Base-by-base conservation (phyloP, 1,284 basidiomycete genomes). In the Microbotryum saponariae region DNA sequence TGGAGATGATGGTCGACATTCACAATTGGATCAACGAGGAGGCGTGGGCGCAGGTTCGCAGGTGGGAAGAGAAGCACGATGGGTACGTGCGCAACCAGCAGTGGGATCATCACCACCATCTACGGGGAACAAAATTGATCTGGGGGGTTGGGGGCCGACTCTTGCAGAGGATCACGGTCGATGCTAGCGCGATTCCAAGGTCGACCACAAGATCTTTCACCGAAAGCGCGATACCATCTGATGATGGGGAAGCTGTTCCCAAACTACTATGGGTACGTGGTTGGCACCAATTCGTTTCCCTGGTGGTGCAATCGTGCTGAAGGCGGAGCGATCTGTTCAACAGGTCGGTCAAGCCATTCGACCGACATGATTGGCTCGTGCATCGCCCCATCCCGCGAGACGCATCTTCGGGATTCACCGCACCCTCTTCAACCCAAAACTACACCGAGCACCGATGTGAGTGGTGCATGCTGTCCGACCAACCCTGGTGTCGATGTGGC, bases 1-100 rank as follows among this genome's bases (percentile, higher is more conserved):
- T 98, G 48, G 92, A 94, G 75, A 91, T 85, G 52, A 97, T 99
- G 89, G 96, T 98, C 46, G 85, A 91, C 60, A 97, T 98, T 46
- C 96, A 99, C 76, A 99, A 99, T 74, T 97, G 93, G 71, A 76
- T 98, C 75, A 98, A 99, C 73, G 96, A 98, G 77, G 82, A 86
- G 72, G 96, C 94, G 7, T 99, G 96, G 96, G 78, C 85, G 62
- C 91, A 98, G 77, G 93, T 99, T 20, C 76, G 91, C 66, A 87
- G 85, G 74, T 98, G 96, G 96, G 96, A 98, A 77, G 82, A 81
- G 73, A 79, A 85, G 71, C 79, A 83, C 71, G 70, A 67, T 14
- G 77, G 73, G 84, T 86, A 73, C 73, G 69, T 63, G 63, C 18
- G 66, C 31, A 31, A 64, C 23, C 57, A 65, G 20, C 29, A n/a